Evolutionary conservation across 1,139 yeast genomes (phyloP).

Genomic region (Zygoascus meyerae): DNA sequence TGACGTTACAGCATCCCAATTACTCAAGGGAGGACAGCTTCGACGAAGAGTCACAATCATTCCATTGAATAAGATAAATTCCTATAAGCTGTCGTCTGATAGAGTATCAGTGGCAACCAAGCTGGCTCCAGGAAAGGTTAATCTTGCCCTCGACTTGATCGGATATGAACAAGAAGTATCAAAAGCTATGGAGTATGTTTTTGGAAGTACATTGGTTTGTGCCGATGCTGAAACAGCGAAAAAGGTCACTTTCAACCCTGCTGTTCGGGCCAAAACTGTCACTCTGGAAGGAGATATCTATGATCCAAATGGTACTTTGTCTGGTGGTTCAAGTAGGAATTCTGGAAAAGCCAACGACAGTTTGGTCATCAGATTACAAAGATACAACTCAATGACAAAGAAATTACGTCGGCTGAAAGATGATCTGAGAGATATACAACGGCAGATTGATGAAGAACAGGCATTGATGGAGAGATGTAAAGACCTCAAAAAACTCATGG

Average conservation of each 20-base stretch:
- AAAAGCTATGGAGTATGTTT: slow-evolving; percentile 86
- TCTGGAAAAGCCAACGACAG: slow-evolving; percentile 39
- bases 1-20: slow-evolving; percentile 74
- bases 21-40: slow-evolving; percentile 72
- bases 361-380: slow-evolving; percentile 60
- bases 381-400: slow-evolving; percentile 49
- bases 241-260: slow-evolving; percentile 76
- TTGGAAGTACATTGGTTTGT: slow-evolving; percentile 84
- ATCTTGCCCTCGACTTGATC: slow-evolving; percentile 74
- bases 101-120: slow-evolving; percentile 50
- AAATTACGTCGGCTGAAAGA: slow-evolving; percentile 38
- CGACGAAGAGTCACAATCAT: slow-evolving; percentile 83
- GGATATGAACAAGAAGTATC: slow-evolving; percentile 64
- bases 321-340: slow-evolving; percentile 82
- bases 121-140: slow-evolving; percentile 77
- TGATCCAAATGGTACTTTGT: slow-evolving; percentile 92
- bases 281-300: slow-evolving; percentile 91
- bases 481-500: slow-evolving; percentile 58
- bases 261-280: slow-evolving; percentile 75
- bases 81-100: slow-evolving; percentile 38
- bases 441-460: slow-evolving; percentile 43
- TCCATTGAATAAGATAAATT: slow-evolving; percentile 79
- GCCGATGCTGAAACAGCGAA: slow-evolving; percentile 85
- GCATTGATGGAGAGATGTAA: slow-evolving; percentile 48
- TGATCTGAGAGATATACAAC: slow-evolving; percentile 41